Base-by-base conservation (phyloP, 352 stramenopile genomes). In the Thraustochytrium striatum region DNA sequence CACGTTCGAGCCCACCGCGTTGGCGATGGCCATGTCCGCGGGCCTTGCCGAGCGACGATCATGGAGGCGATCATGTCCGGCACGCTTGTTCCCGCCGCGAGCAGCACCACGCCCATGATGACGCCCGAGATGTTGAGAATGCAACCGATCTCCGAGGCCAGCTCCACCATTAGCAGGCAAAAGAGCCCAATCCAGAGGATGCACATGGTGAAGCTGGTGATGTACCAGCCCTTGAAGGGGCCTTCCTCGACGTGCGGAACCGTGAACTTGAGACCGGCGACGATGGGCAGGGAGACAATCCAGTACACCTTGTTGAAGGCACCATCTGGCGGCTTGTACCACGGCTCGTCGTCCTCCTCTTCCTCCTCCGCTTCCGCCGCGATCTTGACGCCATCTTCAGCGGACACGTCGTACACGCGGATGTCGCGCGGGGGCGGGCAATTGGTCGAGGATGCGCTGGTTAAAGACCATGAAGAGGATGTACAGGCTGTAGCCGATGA, bases 1-100 rank as follows among this genome's bases (percentile, higher is more conserved):
- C 3, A 89, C 88, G 73, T 94, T 93, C 11, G 82, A 89, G 28
- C 89, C 88, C 61, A 94, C 88, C 0, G 88, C 85, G 84, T 91
- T 92, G 1, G 82, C 84, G 3, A 94, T 86, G 50, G 89, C 89
- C 79, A 91, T 91, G 61, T 93, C 89, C n/a, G 85, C 87, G 28
- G 69, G 30, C 85, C 85, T 36, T 88, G 85, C 38, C 70, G 72
- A 30, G 85, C 85, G 35, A 87, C 85, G 28, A 86, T 82, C 55
- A 88, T 83, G 38, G 81, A 87, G 32, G 75, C 61, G 25, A 88
- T 79, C 57, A 83, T 68, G 65, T 88, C 85, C 38, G 85, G 85
- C 19, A 88, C 75, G 28, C 72, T 85, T 13, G 85, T 88, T 25
- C 85, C 85, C 3, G 75, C 81, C 3, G 85, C 85, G 47, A 86